These are phyloP conservation scores for Lonicera japonica DNA, from an alignment of 129 eudicot species.

Conservation along the genomic window DNA sequence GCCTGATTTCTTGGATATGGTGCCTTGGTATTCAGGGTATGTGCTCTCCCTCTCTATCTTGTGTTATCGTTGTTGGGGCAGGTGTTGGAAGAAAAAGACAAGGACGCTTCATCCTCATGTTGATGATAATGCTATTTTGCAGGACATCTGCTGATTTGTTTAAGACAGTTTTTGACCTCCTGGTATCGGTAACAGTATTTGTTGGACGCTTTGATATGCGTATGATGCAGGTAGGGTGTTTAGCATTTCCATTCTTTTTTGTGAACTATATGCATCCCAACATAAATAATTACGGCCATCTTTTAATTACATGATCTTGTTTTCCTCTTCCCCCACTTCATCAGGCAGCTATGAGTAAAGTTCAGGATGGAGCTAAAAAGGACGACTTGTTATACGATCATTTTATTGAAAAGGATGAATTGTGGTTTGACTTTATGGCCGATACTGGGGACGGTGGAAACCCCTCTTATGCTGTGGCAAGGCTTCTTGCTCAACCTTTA, in stretches of 20 bases:
- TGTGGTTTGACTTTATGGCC: constrained; percentile 99
- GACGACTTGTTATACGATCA: constrained; percentile 81
- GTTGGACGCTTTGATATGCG: constrained; percentile 99
- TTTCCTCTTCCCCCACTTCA: neutral
- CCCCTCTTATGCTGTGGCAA: constrained; percentile 75
- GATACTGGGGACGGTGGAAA: constrained; percentile 99
- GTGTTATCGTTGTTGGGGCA: neutral
- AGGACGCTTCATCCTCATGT: neutral
- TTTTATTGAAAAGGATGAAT: constrained; percentile 64
- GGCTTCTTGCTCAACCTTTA: constrained; percentile 89
- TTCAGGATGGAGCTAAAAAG: constrained; percentile 57
- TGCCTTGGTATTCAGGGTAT: constrained; percentile 99
- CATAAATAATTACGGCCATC: too few relatives aligned
- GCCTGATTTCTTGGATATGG: constrained; percentile 96
- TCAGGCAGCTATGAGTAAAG: constrained; percentile 91
- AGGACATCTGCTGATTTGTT: constrained; percentile 98
- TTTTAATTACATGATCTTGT: neutral
- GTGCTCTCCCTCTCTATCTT: neutral
- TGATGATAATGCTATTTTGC: constrained; percentile 20
- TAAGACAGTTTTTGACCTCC: constrained; percentile 93
- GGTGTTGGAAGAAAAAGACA: too few relatives aligned
- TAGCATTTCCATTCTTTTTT: neutral
- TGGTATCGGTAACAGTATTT: constrained; percentile 93
- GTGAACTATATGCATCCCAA: too few relatives aligned
- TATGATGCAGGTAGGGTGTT: constrained; percentile 82